A percentile compares a stretch with the other conserved stretches of the same genome.
Conservation (phyloP, 2,329 filamentous ascomycete species). For the Eutypella sp. region DNA sequence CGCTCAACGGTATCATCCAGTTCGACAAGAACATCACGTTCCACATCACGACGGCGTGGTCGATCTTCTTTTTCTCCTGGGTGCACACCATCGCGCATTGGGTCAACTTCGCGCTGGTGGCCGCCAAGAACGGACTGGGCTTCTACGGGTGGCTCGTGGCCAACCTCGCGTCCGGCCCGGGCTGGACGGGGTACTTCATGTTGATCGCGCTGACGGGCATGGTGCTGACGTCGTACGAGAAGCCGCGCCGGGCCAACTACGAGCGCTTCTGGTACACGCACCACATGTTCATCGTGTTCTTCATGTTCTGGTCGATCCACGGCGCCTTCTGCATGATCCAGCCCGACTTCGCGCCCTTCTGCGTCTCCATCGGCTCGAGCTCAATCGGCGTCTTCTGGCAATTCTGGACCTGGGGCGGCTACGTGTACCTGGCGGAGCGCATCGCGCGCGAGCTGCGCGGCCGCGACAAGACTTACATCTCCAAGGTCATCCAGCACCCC, state of each 20-base stretch:
- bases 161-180: constrained; percentile 74
- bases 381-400: constrained; percentile 80
- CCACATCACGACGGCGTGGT: constrained; percentile 81
- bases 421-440: constrained; percentile 74
- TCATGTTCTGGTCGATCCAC: constrained; percentile 87
- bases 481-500: constrained; percentile 84
- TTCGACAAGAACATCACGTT: constrained; percentile 90
- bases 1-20: constrained; percentile 79
- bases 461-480: constrained; percentile 78
- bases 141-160: constrained; percentile 73
- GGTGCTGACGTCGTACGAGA: constrained; percentile 71
- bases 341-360: constrained; percentile 75
- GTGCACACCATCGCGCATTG: constrained; percentile 82
- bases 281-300: constrained; percentile 83
- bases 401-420: constrained; percentile 83
- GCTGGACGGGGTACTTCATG: constrained; percentile 86
- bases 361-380: constrained; percentile 59
- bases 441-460: constrained; percentile 74
- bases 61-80: constrained; percentile 84
- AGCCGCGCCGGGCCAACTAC: constrained; percentile 73
- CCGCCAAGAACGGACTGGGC: constrained; percentile 69
- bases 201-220: constrained; percentile 73
- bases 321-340: constrained; percentile 90
- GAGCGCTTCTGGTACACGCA: constrained; percentile 90
- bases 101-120: constrained; percentile 78